Evolutionary conservation across 257 asterid species (phyloP).

Genomic region (Penstemon newberryi): DNA sequence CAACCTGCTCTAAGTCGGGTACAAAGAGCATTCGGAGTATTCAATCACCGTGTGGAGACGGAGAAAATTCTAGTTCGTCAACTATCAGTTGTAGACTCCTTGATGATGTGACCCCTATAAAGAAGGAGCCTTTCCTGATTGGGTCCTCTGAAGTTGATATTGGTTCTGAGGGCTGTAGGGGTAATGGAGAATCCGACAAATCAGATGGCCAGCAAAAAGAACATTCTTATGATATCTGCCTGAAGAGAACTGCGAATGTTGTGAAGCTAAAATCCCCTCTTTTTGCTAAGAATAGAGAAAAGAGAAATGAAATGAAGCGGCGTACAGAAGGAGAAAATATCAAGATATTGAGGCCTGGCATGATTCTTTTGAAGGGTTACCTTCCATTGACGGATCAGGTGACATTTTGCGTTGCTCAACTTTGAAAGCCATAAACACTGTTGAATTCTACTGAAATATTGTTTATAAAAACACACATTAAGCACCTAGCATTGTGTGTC

Average conservation of each 20-base stretch:
- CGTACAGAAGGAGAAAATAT: conserved; percentile 38
- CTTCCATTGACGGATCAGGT: conserved; percentile 67
- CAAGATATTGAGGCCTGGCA: conserved; percentile 54
- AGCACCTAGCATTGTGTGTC: neutral
- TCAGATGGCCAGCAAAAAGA: conserved; percentile 28
- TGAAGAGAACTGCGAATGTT: conserved; percentile 22
- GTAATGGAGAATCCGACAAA: conserved; percentile 24
- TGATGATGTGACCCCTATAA: neutral
- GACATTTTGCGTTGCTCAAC: conserved; percentile 10
- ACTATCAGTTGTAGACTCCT: conserved; percentile 14
- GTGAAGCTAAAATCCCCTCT: conserved; percentile 49
- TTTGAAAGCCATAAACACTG: too few relatives aligned
- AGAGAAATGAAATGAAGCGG: conserved; percentile 44
- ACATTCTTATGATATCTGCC: conserved; percentile 57
- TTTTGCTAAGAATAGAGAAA: conserved; percentile 42
- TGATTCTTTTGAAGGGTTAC: conserved; percentile 65
- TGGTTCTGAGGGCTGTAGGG: conserved; percentile 28
- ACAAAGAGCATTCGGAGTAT: conserved; percentile 7
- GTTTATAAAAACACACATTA: neutral
- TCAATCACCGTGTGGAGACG: conserved; percentile 7
- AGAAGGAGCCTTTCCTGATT: conserved; percentile 18
- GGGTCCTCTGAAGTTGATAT: conserved; percentile 20
- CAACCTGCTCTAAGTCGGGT: conserved; percentile 22
- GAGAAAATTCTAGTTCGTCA: conserved; percentile 19
- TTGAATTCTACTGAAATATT: too few relatives aligned